phyloP scores from a whole-genome alignment of 768 basidiomycete genomes.

The Podaxis rugospora region DNA sequence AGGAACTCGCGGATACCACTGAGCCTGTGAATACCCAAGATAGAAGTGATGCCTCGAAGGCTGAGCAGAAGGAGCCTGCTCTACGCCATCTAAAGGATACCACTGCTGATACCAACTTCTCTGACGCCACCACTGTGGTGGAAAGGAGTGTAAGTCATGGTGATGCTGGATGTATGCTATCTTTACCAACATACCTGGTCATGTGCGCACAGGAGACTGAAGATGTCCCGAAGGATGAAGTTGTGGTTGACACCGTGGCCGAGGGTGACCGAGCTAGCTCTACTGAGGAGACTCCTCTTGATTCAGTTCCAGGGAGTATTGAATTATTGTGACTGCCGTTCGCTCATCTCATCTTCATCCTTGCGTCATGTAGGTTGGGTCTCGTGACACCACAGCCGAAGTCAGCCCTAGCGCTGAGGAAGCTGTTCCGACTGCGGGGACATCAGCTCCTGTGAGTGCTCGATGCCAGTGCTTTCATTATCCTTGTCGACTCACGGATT shows the following conservation, averaged over 20 bases:
- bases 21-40: background rate
- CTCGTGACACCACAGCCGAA: background rate
- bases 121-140: slow-evolving; percentile 2
- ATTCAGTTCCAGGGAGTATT: background rate
- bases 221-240: slow-evolving; percentile 1
- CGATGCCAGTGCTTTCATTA: background rate
- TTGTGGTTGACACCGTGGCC: background rate
- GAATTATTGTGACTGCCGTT: slow-evolving; percentile 1
- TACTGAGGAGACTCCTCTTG: background rate
- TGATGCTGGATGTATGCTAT: background rate
- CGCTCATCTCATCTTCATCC: background rate
- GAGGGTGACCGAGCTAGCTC: background rate
- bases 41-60: background rate
- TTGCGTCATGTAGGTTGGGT: background rate
- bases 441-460: background rate
- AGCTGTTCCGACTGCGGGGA: background rate
- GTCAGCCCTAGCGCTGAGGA: slow-evolving; percentile 4
- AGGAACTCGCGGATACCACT: background rate
- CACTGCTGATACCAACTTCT: background rate
- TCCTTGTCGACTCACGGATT: background rate
- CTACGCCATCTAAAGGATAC: background rate
- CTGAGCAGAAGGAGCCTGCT: background rate
- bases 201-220: background rate
- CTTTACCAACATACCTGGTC: background rate
- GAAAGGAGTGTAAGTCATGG: background rate